Evolutionary conservation across 2,329 filamentous ascomycete species (phyloP).

Genomic region (Sordariomycetes sp.): DNA sequence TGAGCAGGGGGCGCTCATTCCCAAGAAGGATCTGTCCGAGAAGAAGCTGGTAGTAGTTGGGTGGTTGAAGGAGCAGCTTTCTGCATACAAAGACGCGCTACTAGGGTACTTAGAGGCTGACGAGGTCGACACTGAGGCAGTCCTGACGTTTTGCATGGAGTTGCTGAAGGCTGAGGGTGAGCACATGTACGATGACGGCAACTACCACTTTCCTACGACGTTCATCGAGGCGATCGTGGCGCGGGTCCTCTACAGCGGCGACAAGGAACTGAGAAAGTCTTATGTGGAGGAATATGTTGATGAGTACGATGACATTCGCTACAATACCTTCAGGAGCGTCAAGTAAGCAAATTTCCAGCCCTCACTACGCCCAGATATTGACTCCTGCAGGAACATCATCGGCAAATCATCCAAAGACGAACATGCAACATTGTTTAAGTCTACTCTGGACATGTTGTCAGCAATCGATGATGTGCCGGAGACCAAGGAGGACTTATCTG

Average conservation of each 20-base stretch:
- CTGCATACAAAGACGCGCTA: conserved; percentile 60
- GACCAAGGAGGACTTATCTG: conserved; percentile 54
- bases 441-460: conserved; percentile 53
- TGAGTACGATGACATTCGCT: conserved; percentile 76
- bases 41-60: conserved; percentile 65
- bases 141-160: conserved; percentile 76
- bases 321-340: conserved; percentile 68
- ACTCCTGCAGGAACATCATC: conserved; percentile 2
- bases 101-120: conserved; percentile 52
- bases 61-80: conserved; percentile 70
- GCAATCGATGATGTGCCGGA: conserved; percentile 63
- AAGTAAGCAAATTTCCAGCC: conserved; percentile 43
- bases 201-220: conserved; percentile 59
- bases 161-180: conserved; percentile 72
- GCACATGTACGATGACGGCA: conserved; percentile 48
- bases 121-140: conserved; percentile 56
- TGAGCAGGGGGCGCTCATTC: conserved; percentile 60
- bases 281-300: conserved; percentile 73
- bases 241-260: conserved; percentile 47
- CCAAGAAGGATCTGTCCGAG: conserved; percentile 56
- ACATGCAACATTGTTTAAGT: conserved; percentile 37
- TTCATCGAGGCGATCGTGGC: conserved; percentile 59
- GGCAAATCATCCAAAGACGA: conserved; percentile 5
- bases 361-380: conserved; percentile 9
- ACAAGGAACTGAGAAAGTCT: conserved; percentile 54